Percentiles rank a stretch among this genome's conserved stretches.
phyloP scores from a whole-genome alignment of 2,329 filamentous ascomycete species.

The Allantophomopsis cytisporea region DNA sequence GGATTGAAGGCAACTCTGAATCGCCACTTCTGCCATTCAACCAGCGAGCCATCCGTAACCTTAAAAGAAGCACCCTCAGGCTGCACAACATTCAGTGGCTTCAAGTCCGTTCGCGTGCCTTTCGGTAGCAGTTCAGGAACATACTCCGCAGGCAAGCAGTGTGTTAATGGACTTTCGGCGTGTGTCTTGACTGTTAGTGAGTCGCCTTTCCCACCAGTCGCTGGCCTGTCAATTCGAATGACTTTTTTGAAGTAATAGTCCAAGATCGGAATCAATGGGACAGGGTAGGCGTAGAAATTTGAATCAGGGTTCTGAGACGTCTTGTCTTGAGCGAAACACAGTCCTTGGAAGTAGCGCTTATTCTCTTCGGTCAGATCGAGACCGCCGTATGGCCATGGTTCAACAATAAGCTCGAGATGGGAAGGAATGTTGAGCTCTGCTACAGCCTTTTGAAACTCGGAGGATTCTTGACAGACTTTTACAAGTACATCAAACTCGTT shows the following conservation, averaged over 20 bases:
- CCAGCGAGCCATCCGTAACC: constrained; percentile 26
- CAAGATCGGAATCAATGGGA: constrained; percentile 31
- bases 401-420: constrained; percentile 35
- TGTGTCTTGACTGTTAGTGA: constrained; percentile 26
- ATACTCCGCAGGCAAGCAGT: constrained; percentile 20
- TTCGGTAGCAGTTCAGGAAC: constrained; percentile 24
- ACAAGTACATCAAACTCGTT: constrained; percentile 30
- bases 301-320: constrained; percentile 34
- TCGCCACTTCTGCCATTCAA: constrained; percentile 42
- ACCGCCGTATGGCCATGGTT: constrained; percentile 39
- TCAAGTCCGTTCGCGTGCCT: constrained; percentile 30
- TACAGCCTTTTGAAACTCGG: constrained; percentile 32
- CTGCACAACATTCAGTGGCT: constrained; percentile 47
- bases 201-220: constrained; percentile 21
- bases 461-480: constrained; percentile 33
- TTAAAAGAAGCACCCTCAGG: constrained; percentile 48
- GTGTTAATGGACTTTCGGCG: constrained; percentile 26
- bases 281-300: constrained; percentile 36
- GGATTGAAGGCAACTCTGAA: constrained; percentile 49
- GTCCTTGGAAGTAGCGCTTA: constrained; percentile 28
- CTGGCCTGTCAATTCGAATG: constrained; percentile 31
- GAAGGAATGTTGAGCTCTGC: constrained; percentile 33
- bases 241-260: constrained; percentile 30
- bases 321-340: constrained; percentile 33
- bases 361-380: constrained; percentile 23